Base-by-base conservation (phyloP, 805 yeast species). In the Cyberlindnera meyerae region DNA sequence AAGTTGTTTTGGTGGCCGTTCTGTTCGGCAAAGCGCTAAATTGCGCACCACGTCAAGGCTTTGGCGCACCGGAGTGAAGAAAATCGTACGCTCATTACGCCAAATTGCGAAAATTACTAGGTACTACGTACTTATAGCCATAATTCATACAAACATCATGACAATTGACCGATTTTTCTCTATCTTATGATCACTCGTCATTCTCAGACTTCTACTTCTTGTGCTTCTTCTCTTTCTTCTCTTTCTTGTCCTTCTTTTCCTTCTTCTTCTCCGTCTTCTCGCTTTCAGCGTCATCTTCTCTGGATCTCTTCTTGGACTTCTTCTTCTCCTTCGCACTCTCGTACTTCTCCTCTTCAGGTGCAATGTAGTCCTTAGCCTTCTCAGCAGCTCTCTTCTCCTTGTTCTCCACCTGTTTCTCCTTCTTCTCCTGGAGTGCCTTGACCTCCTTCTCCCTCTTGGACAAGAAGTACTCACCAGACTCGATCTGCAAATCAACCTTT, bases 381-480 rank as follows among this genome's bases (percentile, higher is more conserved):
- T 84, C 94, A 34, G 65, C 66, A 47, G 80, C 79, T 57, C 75
- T 81, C 39, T 68, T 72, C 39, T 69, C 76, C 48, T 81, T 77
- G 49, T 73, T 76, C 47, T 77, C 86, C 35, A 73, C 80, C 58
- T 89, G 94, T 52, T 83, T 77, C 37, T 79, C 85, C 46, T 78
- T 75, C 72, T 87, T 85, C 54, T 83, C 89, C 39, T 78, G 80
- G 44, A 81, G 66, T 47, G 78, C 77, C 60, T 75, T 79, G 48
- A 69, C 65, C 42, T 76, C 81, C 69, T 86, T 87, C 54, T 89
- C 95, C 53, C 70, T 76, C 68, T 86, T 83, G 43, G 87, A 84
- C 66, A 93, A 71, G 77, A 93, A 93, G 66, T 87, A 93, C 63
- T 93, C 98, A 76, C 98, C 98, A 69, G 94, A 80, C 63, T 93